Evolutionary conservation across 1,284 basidiomycete genomes (phyloP), one percentile per base, ranked within the genome.

Genomic region (Rhizopogon parksii): DNA sequence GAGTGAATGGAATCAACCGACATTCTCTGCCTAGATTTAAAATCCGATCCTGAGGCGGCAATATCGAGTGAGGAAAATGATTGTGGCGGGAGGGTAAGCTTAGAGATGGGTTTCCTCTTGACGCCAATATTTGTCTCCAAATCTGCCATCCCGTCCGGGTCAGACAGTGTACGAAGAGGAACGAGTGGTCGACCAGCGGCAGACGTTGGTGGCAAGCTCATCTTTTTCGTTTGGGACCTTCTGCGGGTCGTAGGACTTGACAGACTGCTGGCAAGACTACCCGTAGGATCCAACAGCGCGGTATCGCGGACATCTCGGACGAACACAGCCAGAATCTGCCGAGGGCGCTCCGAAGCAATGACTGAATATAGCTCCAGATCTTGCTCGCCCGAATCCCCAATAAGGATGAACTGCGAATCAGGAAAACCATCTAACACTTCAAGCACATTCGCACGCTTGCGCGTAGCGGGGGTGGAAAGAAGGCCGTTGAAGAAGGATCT

Each of bases 331-430:
- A 83, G 67, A 36, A 91, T 74, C 60, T 86, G 84, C 7, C 68
- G 56, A 0, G 88, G 85, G 14, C 82, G 75, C 53, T 89, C 83
- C 17, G 69, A 67, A 0, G 91, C 89, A 17, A 93, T 63, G 53
- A 78, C 71, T 6, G 84, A 72, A 63, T 94, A 95, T 2, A 95
- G 72, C 65, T 94, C 90, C 36, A 95, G 71, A 67, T 95, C 92
- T 60, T 93, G 91, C 63, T 95, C 91, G 34, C 90, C 91, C 0
- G 83, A 82, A 65, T 95, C 93, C 6, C 92, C 92, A 30, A 95
- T 75, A 43, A 95, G 78, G 60, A 96, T 70, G 68, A 96, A 95
- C 17, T 71, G 75, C 2, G 85, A 80, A 39, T 82, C 73, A 1
- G 79, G 80, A 64, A 95, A 94, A 8, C 81, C 75, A 49, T 86